Evolutionary conservation across 805 yeast genomes (phyloP).

Genomic region (Candida peoriensis): DNA sequence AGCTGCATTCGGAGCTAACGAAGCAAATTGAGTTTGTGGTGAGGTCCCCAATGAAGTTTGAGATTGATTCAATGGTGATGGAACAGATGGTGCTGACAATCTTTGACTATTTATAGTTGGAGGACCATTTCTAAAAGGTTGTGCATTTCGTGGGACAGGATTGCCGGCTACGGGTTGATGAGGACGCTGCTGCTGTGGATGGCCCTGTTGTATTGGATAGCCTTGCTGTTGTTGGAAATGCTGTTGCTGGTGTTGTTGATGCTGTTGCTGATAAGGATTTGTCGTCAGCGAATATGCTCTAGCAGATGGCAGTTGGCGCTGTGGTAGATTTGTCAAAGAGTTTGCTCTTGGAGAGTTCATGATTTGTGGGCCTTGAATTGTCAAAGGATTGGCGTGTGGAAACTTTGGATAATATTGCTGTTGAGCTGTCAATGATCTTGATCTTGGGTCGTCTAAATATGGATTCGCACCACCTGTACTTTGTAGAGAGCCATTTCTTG

Average conservation of each 20-base stretch:
- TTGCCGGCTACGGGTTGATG: neutral
- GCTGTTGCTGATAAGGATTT: slow-evolving; percentile 15
- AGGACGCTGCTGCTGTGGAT: slow-evolving; percentile 2
- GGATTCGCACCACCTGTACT: slow-evolving; percentile 20
- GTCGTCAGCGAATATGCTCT: slow-evolving; percentile 21
- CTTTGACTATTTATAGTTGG: slow-evolving; percentile 8
- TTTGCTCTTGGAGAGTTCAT: slow-evolving; percentile 14
- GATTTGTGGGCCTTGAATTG: slow-evolving; percentile 5
- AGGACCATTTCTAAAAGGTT: neutral
- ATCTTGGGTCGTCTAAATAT: slow-evolving; percentile 21
- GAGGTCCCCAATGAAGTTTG: no score
- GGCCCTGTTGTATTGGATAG: slow-evolving; percentile 4
- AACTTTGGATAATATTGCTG: slow-evolving; percentile 19
- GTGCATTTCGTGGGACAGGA: neutral
- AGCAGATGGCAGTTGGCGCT: slow-evolving; percentile 2
- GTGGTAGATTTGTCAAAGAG: slow-evolving; percentile 13
- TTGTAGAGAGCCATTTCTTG: slow-evolving; percentile 43
- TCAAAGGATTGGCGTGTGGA: slow-evolving; percentile 17
- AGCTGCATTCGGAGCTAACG: neutral
- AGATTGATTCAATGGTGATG: slow-evolving; percentile 15
- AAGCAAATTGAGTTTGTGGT: slow-evolving; percentile 1
- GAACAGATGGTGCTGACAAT: slow-evolving; percentile 14
- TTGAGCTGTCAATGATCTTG: slow-evolving; percentile 35
- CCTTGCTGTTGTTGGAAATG: neutral
- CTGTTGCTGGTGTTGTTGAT: neutral